These are phyloP conservation scores for Cenococcum geophilum DNA, from an alignment of 495 filamentous ascomycete species.

Conservation along the genomic window DNA sequence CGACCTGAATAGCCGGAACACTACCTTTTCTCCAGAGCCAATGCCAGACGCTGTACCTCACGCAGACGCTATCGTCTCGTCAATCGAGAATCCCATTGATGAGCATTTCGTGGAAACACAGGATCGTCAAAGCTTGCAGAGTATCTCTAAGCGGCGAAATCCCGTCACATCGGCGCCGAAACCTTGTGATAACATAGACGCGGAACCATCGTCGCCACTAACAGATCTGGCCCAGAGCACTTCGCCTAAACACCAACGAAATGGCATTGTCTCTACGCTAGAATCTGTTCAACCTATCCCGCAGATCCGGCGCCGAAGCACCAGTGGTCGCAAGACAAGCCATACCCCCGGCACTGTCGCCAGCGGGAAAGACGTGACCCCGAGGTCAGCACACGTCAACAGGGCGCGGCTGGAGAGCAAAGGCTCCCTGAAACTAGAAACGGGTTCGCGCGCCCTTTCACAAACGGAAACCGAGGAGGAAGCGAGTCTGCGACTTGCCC, in stretches of 20 bases:
- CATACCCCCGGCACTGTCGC: slow-evolving; percentile 12
- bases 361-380: slow-evolving; percentile 8
- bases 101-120: neutral
- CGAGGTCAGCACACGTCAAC: slow-evolving; percentile 8
- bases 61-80: slow-evolving; percentile 16
- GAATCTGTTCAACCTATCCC: slow-evolving; percentile 1
- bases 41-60: neutral
- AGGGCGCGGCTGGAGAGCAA: slow-evolving; percentile 13
- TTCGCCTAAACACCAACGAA: slow-evolving; percentile 4
- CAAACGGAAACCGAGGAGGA: slow-evolving; percentile 40
- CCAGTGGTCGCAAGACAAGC: slow-evolving; percentile 11
- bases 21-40: neutral
- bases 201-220: slow-evolving; percentile 11
- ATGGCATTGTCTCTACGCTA: neutral
- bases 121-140: slow-evolving; percentile 1
- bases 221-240: slow-evolving; percentile 1
- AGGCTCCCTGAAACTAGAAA: slow-evolving; percentile 13
- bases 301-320: neutral
- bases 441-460: slow-evolving; percentile 10
- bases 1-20: neutral
- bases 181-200: neutral
- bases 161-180: slow-evolving; percentile 17
- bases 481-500: slow-evolving; percentile 51
- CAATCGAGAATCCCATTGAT: slow-evolving; percentile 18
- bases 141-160: slow-evolving; percentile 1